Percentiles rank a stretch among this genome's conserved stretches.
Evolutionary conservation across 208 protist species (phyloP).

Genomic region (Spongospora subterranea): DNA sequence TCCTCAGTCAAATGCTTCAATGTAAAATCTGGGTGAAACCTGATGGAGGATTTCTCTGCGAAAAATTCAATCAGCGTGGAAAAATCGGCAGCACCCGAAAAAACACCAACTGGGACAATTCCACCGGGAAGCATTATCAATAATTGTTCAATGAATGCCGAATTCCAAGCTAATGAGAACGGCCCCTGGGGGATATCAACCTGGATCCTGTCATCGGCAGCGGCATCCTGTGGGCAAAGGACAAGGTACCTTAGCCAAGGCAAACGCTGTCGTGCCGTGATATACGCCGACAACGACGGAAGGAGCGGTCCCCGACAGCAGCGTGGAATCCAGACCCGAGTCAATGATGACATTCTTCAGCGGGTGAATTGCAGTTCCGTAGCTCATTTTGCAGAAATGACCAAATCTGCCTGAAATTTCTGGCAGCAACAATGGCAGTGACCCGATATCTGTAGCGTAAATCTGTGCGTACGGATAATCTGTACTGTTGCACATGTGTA

Average conservation of each 20-base stretch:
- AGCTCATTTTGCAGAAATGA: too few relatives aligned
- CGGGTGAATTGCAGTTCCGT: too few relatives aligned
- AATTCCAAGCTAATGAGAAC: neutral
- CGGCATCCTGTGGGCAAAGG: neutral
- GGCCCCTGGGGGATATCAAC: neutral
- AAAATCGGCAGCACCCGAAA: neutral
- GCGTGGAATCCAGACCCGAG: neutral
- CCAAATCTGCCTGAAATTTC: too few relatives aligned
- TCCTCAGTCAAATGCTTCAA: neutral
- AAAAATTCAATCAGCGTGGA: neutral
- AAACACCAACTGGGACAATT: neutral
- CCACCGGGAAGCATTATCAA: neutral
- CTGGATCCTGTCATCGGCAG: neutral
- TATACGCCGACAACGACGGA: neutral
- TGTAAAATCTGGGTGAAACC: neutral
- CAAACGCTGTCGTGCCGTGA: neutral
- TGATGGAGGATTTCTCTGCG: neutral
- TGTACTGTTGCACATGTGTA: too few relatives aligned
- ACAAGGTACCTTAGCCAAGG: neutral
- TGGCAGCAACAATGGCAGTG: too few relatives aligned
- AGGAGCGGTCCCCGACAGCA: neutral
- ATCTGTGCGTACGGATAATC: too few relatives aligned
- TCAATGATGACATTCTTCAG: conserved; percentile 7
- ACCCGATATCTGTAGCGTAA: too few relatives aligned
- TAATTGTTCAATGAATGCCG: neutral